These are phyloP conservation scores for Trichosporon sp. DNA, from an alignment of 1,284 basidiomycete species.

Conservation along the genomic window DNA sequence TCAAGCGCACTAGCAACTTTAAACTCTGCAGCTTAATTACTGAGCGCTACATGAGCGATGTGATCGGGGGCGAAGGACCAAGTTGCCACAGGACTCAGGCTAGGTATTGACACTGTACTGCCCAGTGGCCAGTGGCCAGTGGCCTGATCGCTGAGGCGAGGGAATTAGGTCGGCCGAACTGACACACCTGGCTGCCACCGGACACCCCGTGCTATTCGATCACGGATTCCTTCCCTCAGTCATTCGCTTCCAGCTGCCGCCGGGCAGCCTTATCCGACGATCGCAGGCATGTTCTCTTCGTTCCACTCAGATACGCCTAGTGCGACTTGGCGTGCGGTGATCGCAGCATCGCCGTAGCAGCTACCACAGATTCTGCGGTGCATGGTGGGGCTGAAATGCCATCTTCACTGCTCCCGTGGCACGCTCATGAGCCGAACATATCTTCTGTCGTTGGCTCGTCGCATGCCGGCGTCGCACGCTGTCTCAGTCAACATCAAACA, in stretches of 20 bases:
- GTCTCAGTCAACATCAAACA: neutral
- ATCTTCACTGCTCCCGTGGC: neutral
- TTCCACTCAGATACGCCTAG: neutral
- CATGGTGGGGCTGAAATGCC: neutral
- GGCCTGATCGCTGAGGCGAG: neutral
- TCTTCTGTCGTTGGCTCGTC: neutral
- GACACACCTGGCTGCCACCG: neutral
- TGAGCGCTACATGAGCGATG: neutral
- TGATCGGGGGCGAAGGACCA: neutral
- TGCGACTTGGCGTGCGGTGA: neutral
- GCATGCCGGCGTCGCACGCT: neutral
- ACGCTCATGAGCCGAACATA: neutral
- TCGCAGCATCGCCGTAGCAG: neutral
- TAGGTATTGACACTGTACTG: neutral
- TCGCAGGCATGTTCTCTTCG: neutral
- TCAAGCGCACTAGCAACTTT: neutral
- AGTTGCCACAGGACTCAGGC: neutral
- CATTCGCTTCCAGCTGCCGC: neutral
- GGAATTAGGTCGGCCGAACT: neutral
- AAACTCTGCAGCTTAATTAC: conserved; percentile 2
- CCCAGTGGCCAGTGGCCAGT: no score
- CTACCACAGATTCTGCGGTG: neutral
- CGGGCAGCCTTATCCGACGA: neutral
- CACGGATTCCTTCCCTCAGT: neutral
- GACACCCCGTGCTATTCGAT: neutral